Percentiles rank a stretch among this genome's conserved stretches.
Evolutionary conservation across 2,329 filamentous ascomycete species (phyloP).

Genomic region (Colletotrichum spinosum): DNA sequence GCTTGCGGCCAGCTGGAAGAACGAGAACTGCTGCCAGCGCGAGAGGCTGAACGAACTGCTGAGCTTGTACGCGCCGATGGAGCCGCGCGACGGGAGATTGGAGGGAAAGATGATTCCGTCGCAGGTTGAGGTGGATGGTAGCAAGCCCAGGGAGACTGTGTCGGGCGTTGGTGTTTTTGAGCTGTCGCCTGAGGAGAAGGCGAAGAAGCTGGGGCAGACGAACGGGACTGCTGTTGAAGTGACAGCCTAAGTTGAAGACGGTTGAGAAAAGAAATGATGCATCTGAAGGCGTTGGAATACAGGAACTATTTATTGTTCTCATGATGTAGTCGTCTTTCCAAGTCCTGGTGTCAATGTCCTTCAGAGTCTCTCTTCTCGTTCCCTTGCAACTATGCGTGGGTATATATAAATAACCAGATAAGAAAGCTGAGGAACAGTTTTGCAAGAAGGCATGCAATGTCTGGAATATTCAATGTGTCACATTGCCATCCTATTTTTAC

Average conservation of each 20-base stretch:
- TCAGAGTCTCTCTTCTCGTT: no score
- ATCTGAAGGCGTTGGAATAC: conserved; percentile 11
- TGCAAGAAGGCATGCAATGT: no score
- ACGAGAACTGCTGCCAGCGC: conserved; percentile 62
- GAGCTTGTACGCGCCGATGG: conserved; percentile 41
- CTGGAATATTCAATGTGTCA: neutral
- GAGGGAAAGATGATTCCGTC: conserved; percentile 44
- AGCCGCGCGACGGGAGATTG: conserved; percentile 39
- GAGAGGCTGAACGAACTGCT: conserved; percentile 56
- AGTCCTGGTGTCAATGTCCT: no score
- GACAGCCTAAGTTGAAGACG: neutral
- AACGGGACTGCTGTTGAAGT: conserved; percentile 11
- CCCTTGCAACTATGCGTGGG: no score
- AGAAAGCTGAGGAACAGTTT: neutral
- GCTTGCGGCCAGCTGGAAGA: conserved; percentile 60
- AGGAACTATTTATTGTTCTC: no score
- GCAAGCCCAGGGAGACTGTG: conserved; percentile 37
- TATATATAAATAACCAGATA: no score
- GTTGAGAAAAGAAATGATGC: neutral
- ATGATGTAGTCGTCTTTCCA: no score
- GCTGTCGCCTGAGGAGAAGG: conserved; percentile 43
- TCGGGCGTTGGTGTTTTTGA: conserved; percentile 46
- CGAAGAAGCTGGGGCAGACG: conserved; percentile 30
- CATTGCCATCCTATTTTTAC: conserved; percentile 13
- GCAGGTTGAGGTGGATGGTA: conserved; percentile 13